These are phyloP conservation scores for Chytriomyces hyalinus DNA, from an alignment of 192 early-diverging fungal genomes.

Conservation along the genomic window DNA sequence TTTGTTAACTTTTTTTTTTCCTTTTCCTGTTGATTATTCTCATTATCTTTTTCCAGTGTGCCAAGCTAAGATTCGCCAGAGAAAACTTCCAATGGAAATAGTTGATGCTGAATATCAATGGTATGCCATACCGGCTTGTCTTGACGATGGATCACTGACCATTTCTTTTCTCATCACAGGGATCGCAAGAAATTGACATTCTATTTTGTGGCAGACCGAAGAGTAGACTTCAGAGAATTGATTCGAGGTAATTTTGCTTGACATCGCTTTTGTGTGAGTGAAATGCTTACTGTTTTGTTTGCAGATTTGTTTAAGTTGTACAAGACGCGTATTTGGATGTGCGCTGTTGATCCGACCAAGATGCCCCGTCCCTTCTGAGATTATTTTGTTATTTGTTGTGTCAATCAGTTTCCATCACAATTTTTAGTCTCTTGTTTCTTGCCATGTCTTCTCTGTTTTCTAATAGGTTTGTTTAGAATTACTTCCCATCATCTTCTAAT, in stretches of 20 bases:
- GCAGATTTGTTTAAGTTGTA: conserved; percentile 93
- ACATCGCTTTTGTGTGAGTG: not conserved
- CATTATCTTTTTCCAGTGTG: conserved; percentile 56
- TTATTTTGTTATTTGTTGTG: not conserved
- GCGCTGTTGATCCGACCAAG: conserved; percentile 57
- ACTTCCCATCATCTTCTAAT: not conserved
- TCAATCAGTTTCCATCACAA: too few relatives aligned
- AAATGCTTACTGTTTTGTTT: not conserved
- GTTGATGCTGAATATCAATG: conserved; percentile 99
- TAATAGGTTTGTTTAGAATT: not conserved
- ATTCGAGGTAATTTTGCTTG: conserved; percentile 59
- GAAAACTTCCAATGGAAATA: conserved; percentile 92
- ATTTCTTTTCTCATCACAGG: conserved; percentile 46
- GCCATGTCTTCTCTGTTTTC: not conserved
- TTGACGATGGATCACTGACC: not conserved
- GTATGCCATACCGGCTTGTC: conserved; percentile 48
- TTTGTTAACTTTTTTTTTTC: conserved; percentile 18
- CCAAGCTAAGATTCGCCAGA: conserved; percentile 86
- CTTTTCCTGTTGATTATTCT: not conserved
- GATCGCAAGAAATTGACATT: conserved; percentile 97
- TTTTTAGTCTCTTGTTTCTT: not conserved
- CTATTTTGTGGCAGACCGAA: conserved; percentile 90
- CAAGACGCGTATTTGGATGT: conserved; percentile 99
- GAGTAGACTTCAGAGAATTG: conserved; percentile 95
- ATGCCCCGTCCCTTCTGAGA: conserved; percentile 33